Base-by-base conservation (phyloP, 1,284 basidiomycete genomes). In the Microbotryum saponariae region DNA sequence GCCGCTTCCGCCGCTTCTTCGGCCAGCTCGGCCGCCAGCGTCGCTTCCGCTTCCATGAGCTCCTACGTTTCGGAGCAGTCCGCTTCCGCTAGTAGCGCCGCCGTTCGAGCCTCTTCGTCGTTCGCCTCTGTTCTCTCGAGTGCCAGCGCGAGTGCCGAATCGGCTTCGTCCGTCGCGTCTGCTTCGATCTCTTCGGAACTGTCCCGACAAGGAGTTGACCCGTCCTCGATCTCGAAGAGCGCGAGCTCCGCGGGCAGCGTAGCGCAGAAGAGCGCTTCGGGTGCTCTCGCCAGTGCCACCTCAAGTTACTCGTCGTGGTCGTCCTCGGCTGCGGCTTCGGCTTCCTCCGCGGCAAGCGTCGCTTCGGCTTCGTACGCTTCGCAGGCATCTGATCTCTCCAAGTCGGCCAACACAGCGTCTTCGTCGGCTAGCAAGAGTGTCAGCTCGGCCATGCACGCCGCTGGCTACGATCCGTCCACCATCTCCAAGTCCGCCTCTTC, bases 391-490 rank as follows among this genome's bases (percentile, higher is more conserved):
- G 31, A 25, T 8, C 45, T 65, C 29, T 58, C 56, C 48, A 70
- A 70, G 53, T 59, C 58, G 20, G 69, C 69, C 25, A 54, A 54
- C 31, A 48, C 58, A 14, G 60, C 62, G 12, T 63, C 59, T 18
- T 59, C 59, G 9, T 61, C 59, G 21, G 64, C 65, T 18, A 56
- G 58, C 16, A 52, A 51, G 37, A 61, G 56, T 16, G 60, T 65
- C 42, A 54, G 56, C n/a, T 31, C 25, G n/a, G 48, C 48, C 37
- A n/a, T 56, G 16, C 18, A 23, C 10, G 12, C 42, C 1, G 59
- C 59, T 25, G 54, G 59, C 10, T 56, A 61, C 44, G 49, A 56
- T 37, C 54, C 59, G 20, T 23, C n/a, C 29, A 44, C 45, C 20
- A 46, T 59, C 33, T 51, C 47, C 27, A 65, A 62, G 55, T 53